A percentile compares a stretch with the other conserved stretches of the same genome.
phyloP scores from a whole-genome alignment of 371 early-diverging fungal species.

The Syncephalis plumigaleata region DNA sequence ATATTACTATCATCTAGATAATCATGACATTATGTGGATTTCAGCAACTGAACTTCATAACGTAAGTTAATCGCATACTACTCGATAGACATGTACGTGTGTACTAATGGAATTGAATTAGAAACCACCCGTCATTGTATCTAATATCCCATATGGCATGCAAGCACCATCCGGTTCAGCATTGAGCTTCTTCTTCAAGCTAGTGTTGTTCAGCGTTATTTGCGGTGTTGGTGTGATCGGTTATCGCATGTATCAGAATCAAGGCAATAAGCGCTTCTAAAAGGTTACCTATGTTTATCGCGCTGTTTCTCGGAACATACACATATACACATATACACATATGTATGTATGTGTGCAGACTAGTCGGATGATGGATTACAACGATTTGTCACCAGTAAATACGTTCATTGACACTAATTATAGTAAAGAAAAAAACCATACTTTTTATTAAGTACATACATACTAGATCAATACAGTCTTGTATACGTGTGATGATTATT shows the following conservation, averaged over 20 bases:
- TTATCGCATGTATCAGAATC: conserved; percentile 34
- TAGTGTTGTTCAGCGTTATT: conserved; percentile 30
- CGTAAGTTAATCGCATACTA: not conserved
- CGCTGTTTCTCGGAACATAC: too few species aligned
- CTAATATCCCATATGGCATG: conserved; percentile 3
- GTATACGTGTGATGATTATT: too few species aligned
- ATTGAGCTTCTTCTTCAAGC: conserved; percentile 29
- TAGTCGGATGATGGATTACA: too few species aligned
- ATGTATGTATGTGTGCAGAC: too few species aligned
- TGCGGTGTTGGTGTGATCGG: conserved; percentile 30
- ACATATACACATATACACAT: too few species aligned
- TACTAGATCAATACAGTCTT: too few species aligned
- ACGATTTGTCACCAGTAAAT: too few species aligned
- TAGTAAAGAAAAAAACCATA: too few species aligned
- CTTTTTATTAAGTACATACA: too few species aligned
- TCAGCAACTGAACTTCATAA: conserved; percentile 7
- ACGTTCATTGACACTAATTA: too few species aligned
- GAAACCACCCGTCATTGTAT: conserved; percentile 9
- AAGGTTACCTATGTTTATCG: not conserved
- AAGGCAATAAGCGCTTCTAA: conserved; percentile 47
- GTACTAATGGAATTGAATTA: not conserved
- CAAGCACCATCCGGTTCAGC: conserved; percentile 4
- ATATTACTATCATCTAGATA: conserved; percentile 21
- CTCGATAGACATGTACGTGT: not conserved
- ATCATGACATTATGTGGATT: conserved; percentile 63